Evolutionary conservation across 441 rosid genomes (phyloP).

Genomic region (Erodium trifolium): DNA sequence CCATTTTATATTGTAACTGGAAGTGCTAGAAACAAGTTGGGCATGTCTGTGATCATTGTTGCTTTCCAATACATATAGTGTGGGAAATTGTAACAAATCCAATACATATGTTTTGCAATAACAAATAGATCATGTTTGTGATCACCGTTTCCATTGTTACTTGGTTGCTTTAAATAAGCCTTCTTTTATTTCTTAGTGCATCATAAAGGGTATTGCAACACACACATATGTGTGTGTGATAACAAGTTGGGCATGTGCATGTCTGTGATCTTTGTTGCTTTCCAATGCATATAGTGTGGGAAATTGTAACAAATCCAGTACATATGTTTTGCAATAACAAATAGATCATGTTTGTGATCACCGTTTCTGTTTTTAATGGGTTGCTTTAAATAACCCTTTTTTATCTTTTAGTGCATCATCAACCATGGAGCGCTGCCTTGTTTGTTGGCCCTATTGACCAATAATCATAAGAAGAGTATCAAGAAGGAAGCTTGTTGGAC

Average conservation of each 20-base stretch:
- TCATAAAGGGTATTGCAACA: constrained; percentile 22
- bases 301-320: neutral
- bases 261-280: too few species aligned
- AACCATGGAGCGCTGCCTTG: constrained; percentile 62
- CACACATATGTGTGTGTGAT: too few species aligned
- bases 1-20: neutral
- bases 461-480: constrained; percentile 68
- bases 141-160: neutral
- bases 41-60: too few species aligned
- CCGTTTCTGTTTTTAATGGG: neutral
- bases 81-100: too few species aligned
- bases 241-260: too few species aligned
- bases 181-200: constrained; percentile 35
- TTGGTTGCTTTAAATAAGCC: constrained; percentile 5
- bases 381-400: constrained; percentile 10
- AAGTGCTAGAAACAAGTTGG: neutral
- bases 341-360: neutral
- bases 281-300: neutral
- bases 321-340: neutral
- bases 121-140: neutral
- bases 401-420: constrained; percentile 48
- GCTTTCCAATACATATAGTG: too few species aligned
- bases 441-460: constrained; percentile 56
- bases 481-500: constrained; percentile 97
- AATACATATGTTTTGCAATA: too few species aligned